A percentile compares a stretch with the other conserved stretches of the same genome.
Conservation (phyloP, 1,139 yeast species). For the Kluyveromyces marxianus region DNA sequence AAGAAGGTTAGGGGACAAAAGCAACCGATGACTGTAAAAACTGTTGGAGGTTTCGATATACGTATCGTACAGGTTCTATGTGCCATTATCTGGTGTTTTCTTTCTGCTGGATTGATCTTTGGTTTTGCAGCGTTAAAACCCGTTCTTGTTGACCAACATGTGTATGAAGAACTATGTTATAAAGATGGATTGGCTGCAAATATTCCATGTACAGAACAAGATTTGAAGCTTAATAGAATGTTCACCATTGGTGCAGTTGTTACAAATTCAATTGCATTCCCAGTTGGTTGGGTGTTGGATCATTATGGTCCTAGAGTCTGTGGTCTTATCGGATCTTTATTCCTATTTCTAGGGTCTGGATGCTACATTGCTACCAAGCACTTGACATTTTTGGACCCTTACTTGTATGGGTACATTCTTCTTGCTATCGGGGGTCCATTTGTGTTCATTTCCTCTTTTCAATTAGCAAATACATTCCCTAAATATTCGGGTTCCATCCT, state of each 20-base stretch:
- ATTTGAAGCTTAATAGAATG: constrained; percentile 68
- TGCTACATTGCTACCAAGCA: constrained; percentile 10
- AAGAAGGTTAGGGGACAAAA: no score
- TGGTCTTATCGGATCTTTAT: constrained; percentile 63
- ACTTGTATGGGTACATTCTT: constrained; percentile 54
- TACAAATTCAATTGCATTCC: constrained; percentile 75
- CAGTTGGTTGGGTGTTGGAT: constrained; percentile 76
- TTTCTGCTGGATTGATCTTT: constrained; percentile 90
- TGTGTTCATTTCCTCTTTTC: constrained; percentile 73
- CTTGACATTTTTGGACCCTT: constrained; percentile 42
- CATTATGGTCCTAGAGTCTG: constrained; percentile 71
- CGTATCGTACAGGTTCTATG: constrained; percentile 45
- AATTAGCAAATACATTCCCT: constrained; percentile 68
- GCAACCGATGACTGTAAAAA: background rate
- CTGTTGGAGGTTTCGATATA: background rate
- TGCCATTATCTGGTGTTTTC: constrained; percentile 77
- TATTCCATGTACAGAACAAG: constrained; percentile 64
- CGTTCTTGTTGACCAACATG: constrained; percentile 63
- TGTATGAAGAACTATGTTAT: constrained; percentile 57
- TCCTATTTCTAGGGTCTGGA: constrained; percentile 51
- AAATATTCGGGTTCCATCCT: constrained; percentile 60
- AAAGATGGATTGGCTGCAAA: constrained; percentile 17
- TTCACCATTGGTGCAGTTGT: constrained; percentile 82
- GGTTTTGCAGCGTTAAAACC: constrained; percentile 94
- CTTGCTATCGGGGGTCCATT: constrained; percentile 79